phyloP scores from a whole-genome alignment of 306 rosid genomes.

The Corylus avellana region DNA sequence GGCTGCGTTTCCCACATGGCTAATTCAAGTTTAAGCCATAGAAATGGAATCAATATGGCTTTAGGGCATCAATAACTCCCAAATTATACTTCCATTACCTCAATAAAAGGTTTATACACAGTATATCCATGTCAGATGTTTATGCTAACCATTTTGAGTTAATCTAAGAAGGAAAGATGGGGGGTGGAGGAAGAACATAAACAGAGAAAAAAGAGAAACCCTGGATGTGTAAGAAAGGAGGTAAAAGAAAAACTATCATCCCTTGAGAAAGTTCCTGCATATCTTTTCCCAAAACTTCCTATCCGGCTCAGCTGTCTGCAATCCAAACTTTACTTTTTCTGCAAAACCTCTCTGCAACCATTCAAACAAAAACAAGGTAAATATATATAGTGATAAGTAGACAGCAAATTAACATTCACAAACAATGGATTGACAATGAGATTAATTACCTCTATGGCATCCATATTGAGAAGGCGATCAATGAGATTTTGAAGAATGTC shows the following conservation, averaged over 20 bases:
- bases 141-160: not conserved
- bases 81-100: not conserved
- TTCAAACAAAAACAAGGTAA: not conserved
- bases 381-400: not conserved
- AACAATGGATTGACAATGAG: no score
- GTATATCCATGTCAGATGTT: not conserved
- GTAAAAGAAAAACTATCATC: slow-evolving; percentile 5
- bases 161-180: not conserved
- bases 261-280: slow-evolving; percentile 62
- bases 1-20: not conserved
- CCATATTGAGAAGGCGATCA: slow-evolving; percentile 47
- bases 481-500: slow-evolving; percentile 58
- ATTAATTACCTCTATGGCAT: slow-evolving; percentile 46
- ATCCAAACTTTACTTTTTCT: slow-evolving; percentile 44
- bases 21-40: not conserved
- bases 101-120: not conserved
- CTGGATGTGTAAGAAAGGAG: not conserved
- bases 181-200: not conserved
- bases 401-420: no score
- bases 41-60: not conserved
- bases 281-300: slow-evolving; percentile 51
- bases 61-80: not conserved
- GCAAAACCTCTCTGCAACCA: slow-evolving; percentile 49
- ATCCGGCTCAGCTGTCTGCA: slow-evolving; percentile 54
- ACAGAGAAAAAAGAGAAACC: not conserved